These are phyloP conservation scores for Tillandsia fasciculata DNA, from an alignment of 176 grass and related monocot species.

Conservation along the genomic window DNA sequence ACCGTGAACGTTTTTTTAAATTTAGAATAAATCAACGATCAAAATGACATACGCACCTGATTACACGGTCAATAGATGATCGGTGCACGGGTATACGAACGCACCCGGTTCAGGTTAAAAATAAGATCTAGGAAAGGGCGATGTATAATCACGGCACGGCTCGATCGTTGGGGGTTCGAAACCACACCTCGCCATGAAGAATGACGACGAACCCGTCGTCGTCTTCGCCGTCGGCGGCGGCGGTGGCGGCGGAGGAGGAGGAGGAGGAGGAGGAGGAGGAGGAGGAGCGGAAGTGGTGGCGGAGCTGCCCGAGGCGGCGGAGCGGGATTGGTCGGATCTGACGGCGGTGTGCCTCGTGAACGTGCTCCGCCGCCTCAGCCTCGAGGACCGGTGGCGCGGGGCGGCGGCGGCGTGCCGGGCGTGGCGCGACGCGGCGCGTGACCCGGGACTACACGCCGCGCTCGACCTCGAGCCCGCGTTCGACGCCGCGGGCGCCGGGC, in stretches of 20 bases:
- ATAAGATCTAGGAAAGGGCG: no score
- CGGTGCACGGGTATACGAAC: no score
- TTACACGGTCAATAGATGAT: no score
- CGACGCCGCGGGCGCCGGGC: constrained; percentile 19
- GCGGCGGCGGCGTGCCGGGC: constrained; percentile 67
- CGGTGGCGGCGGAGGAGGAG: neutral
- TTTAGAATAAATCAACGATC: no score
- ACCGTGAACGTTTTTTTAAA: no score
- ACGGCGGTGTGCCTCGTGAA: constrained; percentile 62
- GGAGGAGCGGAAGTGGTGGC: neutral
- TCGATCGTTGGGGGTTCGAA: no score
- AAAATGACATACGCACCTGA: no score
- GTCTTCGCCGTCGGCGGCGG: neutral
- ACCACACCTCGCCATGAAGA: no score
- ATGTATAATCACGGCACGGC: no score
- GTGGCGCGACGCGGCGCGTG: constrained; percentile 56
- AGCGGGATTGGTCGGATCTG: constrained; percentile 65
- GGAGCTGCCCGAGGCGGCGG: neutral
- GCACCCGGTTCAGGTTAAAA: no score
- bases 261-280: neutral
- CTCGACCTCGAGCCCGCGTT: constrained; percentile 66
- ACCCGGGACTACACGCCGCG: constrained; percentile 37
- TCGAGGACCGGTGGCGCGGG: constrained; percentile 61
- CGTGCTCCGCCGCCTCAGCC: constrained; percentile 48
- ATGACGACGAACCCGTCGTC: neutral